Percentiles rank a stretch among this genome's conserved stretches.
These are phyloP conservation scores for Collybia sp. DNA, from an alignment of 768 basidiomycete genomes.

Conservation along the genomic window DNA sequence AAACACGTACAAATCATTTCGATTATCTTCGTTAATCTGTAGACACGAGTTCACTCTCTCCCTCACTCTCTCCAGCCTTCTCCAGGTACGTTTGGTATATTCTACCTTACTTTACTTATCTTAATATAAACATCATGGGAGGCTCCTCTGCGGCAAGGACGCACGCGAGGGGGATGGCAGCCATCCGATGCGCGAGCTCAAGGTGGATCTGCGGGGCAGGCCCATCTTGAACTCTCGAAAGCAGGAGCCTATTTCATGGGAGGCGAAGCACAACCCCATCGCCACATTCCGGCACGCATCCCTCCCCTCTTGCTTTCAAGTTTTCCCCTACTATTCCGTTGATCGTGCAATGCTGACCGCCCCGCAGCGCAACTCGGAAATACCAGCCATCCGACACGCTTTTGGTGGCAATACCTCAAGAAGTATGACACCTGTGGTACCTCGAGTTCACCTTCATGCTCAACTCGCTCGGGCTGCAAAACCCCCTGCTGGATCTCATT, in stretches of 20 bases:
- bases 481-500: no score
- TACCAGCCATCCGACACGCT: constrained; percentile 91
- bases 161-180: constrained; percentile 50
- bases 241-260: constrained; percentile 68
- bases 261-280: constrained; percentile 64
- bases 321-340: no score
- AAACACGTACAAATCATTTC: no score
- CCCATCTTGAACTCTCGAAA: no score
- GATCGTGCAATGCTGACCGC: background rate
- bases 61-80: no score
- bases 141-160: constrained; percentile 47
- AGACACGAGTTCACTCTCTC: no score
- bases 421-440: constrained; percentile 88
- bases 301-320: no score
- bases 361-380: constrained; percentile 71
- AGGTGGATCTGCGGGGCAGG: constrained; percentile 60
- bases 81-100: no score
- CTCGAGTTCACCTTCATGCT: constrained; percentile 93
- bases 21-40: no score
- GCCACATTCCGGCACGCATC: constrained; percentile 57
- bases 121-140: no score
- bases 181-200: constrained; percentile 71
- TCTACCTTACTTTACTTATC: no score
- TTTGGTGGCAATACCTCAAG: constrained; percentile 85
- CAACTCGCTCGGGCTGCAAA: constrained; percentile 92